phyloP scores from a whole-genome alignment of 306 rosid species.

The Abrus precatorius region DNA sequence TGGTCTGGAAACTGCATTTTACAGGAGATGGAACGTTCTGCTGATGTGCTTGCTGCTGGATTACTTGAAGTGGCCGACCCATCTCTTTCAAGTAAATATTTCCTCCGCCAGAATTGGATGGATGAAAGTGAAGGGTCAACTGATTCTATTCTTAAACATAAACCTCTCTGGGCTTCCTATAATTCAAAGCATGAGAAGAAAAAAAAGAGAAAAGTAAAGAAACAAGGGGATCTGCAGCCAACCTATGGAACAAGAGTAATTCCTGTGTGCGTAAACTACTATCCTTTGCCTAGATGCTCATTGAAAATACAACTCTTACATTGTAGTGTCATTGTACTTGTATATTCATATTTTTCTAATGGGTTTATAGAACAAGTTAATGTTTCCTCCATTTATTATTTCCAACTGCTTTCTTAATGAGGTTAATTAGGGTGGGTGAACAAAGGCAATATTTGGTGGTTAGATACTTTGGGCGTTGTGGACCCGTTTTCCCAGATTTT shows the following conservation, averaged over 20 bases:
- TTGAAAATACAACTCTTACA: conserved; percentile 20
- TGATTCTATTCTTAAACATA: conserved; percentile 93
- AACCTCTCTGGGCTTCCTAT: conserved; percentile 94
- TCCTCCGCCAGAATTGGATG: conserved; percentile 88
- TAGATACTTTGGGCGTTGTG: not conserved
- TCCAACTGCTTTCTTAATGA: conserved; percentile 27
- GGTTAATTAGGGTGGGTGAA: conserved; percentile 14
- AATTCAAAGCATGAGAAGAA: conserved; percentile 69
- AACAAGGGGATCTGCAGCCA: conserved; percentile 80
- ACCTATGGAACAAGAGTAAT: conserved; percentile 97
- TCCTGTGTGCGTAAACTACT: conserved; percentile 88
- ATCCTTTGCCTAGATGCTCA: conserved; percentile 42
- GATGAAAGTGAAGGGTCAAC: conserved; percentile 70
- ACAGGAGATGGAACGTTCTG: conserved; percentile 98
- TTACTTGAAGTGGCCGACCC: conserved; percentile 99
- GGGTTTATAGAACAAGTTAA: conserved; percentile 28
- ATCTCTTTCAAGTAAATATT: conserved; percentile 88
- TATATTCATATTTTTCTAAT: conserved; percentile 9
- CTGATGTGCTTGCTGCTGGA: conserved; percentile 97
- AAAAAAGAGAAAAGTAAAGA: conserved; percentile 64
- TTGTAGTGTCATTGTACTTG: conserved; percentile 12
- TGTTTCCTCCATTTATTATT: conserved; percentile 19
- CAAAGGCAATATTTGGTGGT: conserved; percentile 30
- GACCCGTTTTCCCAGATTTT: not conserved
- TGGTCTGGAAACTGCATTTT: conserved; percentile 45